A percentile compares a stretch with the other conserved stretches of the same genome.
Conservation (phyloP, 1,284 basidiomycete species). For the Malassezia furfur region DNA sequence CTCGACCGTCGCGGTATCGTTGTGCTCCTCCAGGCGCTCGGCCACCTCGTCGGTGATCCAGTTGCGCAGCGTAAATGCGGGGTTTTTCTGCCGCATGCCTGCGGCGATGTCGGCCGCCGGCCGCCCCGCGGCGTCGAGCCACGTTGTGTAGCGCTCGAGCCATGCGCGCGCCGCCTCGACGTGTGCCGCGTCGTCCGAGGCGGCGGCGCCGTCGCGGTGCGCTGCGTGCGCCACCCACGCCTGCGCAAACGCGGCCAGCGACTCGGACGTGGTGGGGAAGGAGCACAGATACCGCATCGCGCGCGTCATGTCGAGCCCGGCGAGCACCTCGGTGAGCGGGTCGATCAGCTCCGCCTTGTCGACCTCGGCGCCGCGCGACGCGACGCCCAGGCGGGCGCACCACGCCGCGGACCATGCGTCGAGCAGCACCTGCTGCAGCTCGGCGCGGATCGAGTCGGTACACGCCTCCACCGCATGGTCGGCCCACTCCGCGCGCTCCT, state of each 20-base stretch:
- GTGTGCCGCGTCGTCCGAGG: constrained; percentile 11
- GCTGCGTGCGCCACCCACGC: constrained; percentile 22
- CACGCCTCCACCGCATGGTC: constrained; percentile 22
- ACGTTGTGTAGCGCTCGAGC: constrained; percentile 25
- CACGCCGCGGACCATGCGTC: constrained; percentile 34
- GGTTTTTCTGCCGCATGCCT: constrained; percentile 29
- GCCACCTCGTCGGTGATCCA: constrained; percentile 43
- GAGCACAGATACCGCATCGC: constrained; percentile 28
- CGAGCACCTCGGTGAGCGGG: constrained; percentile 20
- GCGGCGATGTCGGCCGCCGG: constrained; percentile 17
- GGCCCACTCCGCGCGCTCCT: constrained; percentile 26
- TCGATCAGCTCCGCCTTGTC: constrained; percentile 21
- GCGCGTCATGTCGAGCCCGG: constrained; percentile 30
- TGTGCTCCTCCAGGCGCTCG: constrained; percentile 26
- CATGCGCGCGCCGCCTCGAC: constrained; percentile 24
- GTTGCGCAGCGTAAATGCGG: constrained; percentile 40
- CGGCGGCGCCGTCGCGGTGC: neutral
- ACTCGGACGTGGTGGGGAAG: constrained; percentile 10
- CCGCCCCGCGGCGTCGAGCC: constrained; percentile 22
- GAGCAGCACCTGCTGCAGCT: constrained; percentile 24
- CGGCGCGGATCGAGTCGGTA: constrained; percentile 12
- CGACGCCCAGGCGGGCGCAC: constrained; percentile 26
- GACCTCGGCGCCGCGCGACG: constrained; percentile 3
- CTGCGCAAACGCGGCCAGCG: constrained; percentile 14
- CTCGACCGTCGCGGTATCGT: constrained; percentile 35